Evolutionary conservation across 768 basidiomycete genomes (phyloP), one percentile per base, ranked within the genome.

Genomic region (Kwoniella europaea): DNA sequence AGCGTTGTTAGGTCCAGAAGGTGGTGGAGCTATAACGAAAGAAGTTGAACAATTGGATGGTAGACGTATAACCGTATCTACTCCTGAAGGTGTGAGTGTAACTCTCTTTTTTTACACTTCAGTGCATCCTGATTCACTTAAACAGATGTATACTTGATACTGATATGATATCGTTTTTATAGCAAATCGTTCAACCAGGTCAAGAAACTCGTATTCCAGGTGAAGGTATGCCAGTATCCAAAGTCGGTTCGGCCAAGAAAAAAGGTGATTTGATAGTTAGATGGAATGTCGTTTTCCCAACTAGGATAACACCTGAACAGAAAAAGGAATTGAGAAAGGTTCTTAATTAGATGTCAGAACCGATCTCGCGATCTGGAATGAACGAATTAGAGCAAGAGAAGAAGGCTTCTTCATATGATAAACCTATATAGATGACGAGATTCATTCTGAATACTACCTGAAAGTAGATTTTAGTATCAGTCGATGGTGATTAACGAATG

Each of bases 211-310:
- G 85, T 29, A 83, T 97, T 3, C 58, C 85, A 2, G 91, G 90
- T 1, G 93, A 97, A 75, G 78, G 77, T 18, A 82, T 81, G 77
- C 94, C 95, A 2, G 89, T 94, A 58, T 87, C 93, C 68, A 94
- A 92, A 82, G 91, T 90, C 69, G 90, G 90, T 18, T 86, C 86
- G 54, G 86, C 86, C 68, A 88, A 86, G 84, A 88, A 85, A 72
- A 93, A 92, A 84, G 96, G 96, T 1, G 92, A 98, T 84, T 82
- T 98, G 63, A 86, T 92, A 60, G 87, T 96, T 59, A 88, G 87
- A 71, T 93, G 85, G 82, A 92, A 96, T 53, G 88, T 96, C 22
- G 86, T 88, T 27, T 95, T 98, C 87, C 96, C 96, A 0, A 87
- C 88, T 35, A 85, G 88, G 57, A 81, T 98, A 69, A 91, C 91